Conservation (phyloP, 345 rosid genomes). For the Eucalyptus pauciflora region DNA sequence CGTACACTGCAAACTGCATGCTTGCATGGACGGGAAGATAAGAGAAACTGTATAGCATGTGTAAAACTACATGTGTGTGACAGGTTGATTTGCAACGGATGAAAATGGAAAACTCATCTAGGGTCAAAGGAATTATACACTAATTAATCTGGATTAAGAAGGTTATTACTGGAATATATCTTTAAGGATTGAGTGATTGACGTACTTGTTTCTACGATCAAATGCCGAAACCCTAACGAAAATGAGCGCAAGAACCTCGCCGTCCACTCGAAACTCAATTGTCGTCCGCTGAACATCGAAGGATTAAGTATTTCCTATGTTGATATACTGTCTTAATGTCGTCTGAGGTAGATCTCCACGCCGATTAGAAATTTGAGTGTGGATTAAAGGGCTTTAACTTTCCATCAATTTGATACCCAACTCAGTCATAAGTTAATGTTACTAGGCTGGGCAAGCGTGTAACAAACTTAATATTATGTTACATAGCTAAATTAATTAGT, state of each 20-base stretch:
- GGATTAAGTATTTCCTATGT: neutral
- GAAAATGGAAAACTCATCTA: neutral
- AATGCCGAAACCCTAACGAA: neutral
- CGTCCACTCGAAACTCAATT: neutral
- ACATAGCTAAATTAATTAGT: neutral
- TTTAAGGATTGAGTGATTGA: neutral
- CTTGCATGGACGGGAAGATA: neutral
- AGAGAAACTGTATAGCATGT: neutral
- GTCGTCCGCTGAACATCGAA: neutral
- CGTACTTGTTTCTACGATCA: neutral
- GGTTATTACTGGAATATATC: neutral
- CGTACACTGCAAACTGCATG: neutral
- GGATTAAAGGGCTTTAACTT: neutral
- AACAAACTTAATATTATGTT: neutral
- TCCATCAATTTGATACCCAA: neutral
- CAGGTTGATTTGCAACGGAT: neutral
- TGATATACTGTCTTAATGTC: neutral
- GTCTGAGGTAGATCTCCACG: neutral
- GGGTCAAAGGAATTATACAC: neutral
- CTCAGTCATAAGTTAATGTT: neutral
- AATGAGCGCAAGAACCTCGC: neutral
- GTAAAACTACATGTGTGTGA: neutral
- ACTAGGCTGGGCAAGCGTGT: neutral
- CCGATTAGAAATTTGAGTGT: neutral
- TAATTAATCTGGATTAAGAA: neutral